phyloP scores from a whole-genome alignment of 164 flowering plant genomes.

The Aristolochia californica region DNA sequence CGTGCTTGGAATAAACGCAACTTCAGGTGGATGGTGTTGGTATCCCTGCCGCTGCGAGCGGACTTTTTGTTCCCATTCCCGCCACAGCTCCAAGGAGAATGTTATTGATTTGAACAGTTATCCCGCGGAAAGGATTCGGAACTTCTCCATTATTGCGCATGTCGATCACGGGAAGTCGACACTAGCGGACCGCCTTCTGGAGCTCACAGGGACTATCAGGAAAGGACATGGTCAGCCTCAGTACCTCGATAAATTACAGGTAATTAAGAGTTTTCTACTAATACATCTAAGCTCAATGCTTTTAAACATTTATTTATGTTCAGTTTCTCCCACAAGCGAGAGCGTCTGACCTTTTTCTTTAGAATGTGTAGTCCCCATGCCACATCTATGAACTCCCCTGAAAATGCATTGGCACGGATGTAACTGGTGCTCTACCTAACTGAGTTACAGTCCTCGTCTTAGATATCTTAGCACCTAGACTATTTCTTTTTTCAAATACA shows the following conservation, averaged over 20 bases:
- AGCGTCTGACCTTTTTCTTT: too few relatives aligned
- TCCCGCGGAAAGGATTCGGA: slow-evolving; percentile 72
- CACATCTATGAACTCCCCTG: too few relatives aligned
- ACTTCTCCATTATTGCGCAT: slow-evolving; percentile 94
- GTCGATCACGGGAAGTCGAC: slow-evolving; percentile 98
- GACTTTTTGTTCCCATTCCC: slow-evolving; percentile 38
- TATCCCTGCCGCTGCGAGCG: background rate
- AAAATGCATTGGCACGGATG: too few relatives aligned
- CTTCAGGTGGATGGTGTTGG: background rate
- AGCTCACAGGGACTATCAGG: slow-evolving; percentile 90
- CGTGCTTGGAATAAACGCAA: slow-evolving; percentile 1
- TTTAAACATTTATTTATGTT: too few relatives aligned
- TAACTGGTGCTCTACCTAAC: too few relatives aligned
- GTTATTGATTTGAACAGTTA: slow-evolving; percentile 53
- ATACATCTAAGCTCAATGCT: background rate
- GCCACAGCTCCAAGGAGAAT: slow-evolving; percentile 25
- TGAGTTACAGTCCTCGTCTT: too few relatives aligned
- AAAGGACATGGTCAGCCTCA: slow-evolving; percentile 95
- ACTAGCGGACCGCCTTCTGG: slow-evolving; percentile 85
- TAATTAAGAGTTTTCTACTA: slow-evolving; percentile 3
- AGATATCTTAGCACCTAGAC: too few relatives aligned
- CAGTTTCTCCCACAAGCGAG: too few relatives aligned
- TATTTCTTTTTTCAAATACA: too few relatives aligned
- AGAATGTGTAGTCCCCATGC: too few relatives aligned
- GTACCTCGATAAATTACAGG: slow-evolving; percentile 96